A percentile compares a stretch with the other conserved stretches of the same genome.
These are phyloP conservation scores for Yarrowia bubula DNA, from an alignment of 805 yeast species.

Conservation along the genomic window DNA sequence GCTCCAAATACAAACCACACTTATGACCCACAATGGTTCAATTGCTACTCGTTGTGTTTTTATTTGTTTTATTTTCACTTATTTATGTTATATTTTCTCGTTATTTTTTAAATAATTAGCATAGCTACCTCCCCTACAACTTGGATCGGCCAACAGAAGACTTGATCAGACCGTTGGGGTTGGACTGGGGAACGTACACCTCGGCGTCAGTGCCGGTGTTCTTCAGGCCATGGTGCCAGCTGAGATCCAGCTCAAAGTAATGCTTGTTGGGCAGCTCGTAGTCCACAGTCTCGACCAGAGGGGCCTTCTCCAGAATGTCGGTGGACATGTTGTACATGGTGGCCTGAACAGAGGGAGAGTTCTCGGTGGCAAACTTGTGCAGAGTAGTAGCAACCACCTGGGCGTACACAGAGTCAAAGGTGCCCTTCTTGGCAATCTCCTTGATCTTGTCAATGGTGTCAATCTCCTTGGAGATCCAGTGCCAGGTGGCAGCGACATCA, in stretches of 20 bases:
- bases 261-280: constrained; percentile 90
- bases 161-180: constrained; percentile 90
- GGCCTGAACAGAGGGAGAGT: constrained; percentile 93
- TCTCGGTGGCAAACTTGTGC: constrained; percentile 75
- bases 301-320: constrained; percentile 59
- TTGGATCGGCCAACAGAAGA: constrained; percentile 79
- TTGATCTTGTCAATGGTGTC: constrained; percentile 46
- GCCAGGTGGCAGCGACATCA: constrained; percentile 60
- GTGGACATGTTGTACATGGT: constrained; percentile 92
- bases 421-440: constrained; percentile 54
- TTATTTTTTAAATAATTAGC: neutral
- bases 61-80: neutral
- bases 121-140: constrained; percentile 40
- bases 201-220: constrained; percentile 64
- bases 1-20: too few species aligned
- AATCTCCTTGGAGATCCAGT: constrained; percentile 28
- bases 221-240: constrained; percentile 76
- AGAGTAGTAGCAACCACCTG: constrained; percentile 67
- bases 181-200: constrained; percentile 80
- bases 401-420: constrained; percentile 64
- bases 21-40: too few species aligned
- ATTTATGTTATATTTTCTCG: neutral
- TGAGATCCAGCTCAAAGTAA: constrained; percentile 73
- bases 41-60: neutral
- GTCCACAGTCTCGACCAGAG: constrained; percentile 60